These are phyloP conservation scores for Periconia digitata DNA, from an alignment of 2,329 filamentous ascomycete genomes.

Conservation along the genomic window DNA sequence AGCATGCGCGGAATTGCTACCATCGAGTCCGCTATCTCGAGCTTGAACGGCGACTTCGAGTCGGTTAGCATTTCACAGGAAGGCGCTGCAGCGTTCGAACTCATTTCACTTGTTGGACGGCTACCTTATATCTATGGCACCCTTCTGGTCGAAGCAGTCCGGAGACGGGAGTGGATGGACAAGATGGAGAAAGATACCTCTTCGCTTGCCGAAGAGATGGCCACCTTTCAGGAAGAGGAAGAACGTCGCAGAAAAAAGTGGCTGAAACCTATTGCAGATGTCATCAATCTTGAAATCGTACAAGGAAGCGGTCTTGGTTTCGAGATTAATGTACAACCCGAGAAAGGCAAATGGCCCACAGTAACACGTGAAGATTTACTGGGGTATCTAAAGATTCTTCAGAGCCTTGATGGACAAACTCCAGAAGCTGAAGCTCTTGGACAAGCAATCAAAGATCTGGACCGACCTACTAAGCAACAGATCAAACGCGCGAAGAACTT, in stretches of 20 bases:
- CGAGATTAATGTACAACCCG: slow-evolving; percentile 81
- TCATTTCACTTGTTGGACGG: slow-evolving; percentile 76
- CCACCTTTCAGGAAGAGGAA: slow-evolving; percentile 89
- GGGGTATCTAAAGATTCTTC: slow-evolving; percentile 69
- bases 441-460: slow-evolving; percentile 77
- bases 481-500: slow-evolving; percentile 87
- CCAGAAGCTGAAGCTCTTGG: slow-evolving; percentile 70
- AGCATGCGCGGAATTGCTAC: slow-evolving; percentile 83
- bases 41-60: slow-evolving; percentile 71
- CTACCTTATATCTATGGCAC: slow-evolving; percentile 89
- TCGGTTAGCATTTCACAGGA: slow-evolving; percentile 72
- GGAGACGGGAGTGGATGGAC: slow-evolving; percentile 84
- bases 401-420: slow-evolving; percentile 65
- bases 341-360: slow-evolving; percentile 78
- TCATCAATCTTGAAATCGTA: slow-evolving; percentile 65
- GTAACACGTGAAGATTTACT: slow-evolving; percentile 76
- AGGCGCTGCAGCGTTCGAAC: slow-evolving; percentile 77
- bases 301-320: slow-evolving; percentile 74
- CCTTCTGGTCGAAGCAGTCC: slow-evolving; percentile 80
- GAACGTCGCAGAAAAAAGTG: slow-evolving; percentile 84
- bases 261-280: slow-evolving; percentile 80
- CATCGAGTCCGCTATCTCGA: slow-evolving; percentile 74
- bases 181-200: slow-evolving; percentile 87
- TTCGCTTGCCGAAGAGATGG: slow-evolving; percentile 88
- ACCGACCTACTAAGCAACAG: slow-evolving; percentile 81